Conservation (phyloP, 805 yeast species). For the Candida krabiensis region DNA sequence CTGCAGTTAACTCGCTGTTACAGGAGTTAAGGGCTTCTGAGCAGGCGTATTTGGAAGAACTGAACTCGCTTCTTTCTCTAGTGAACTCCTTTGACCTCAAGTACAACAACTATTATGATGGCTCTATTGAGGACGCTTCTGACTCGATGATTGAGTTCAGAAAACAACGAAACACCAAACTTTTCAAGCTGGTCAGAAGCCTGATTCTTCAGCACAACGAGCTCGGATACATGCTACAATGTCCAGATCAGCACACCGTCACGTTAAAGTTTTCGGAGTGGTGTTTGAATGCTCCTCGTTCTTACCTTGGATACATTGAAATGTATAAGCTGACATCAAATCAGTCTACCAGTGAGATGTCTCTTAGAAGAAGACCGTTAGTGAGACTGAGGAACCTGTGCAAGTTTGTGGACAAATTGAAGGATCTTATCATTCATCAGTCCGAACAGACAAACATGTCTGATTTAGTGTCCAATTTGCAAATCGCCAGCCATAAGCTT, state of each 20-base stretch:
- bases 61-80: constrained; percentile 21
- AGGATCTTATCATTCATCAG: constrained; percentile 20
- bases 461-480: constrained; percentile 24
- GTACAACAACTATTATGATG: constrained; percentile 30
- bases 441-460: constrained; percentile 19
- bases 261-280: constrained; percentile 24
- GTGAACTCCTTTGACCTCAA: constrained; percentile 27
- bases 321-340: constrained; percentile 22
- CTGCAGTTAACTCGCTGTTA: constrained; percentile 8
- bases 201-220: constrained; percentile 21
- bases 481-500: constrained; percentile 22
- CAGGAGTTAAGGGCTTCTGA: constrained; percentile 20
- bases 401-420: constrained; percentile 22
- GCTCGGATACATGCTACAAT: constrained; percentile 12
- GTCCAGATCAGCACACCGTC: constrained; percentile 12
- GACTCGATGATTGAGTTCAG: constrained; percentile 21
- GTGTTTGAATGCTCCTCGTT: constrained; percentile 18
- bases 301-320: constrained; percentile 24
- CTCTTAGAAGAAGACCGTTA: constrained; percentile 32
- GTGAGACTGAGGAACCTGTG: constrained; percentile 28
- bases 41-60: constrained; percentile 18
- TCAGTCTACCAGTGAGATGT: constrained; percentile 28
- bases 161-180: constrained; percentile 17
- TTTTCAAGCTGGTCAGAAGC: constrained; percentile 15
- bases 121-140: constrained; percentile 25